Evolutionary conservation across 352 stramenopile species (phyloP), one percentile per base, ranked within the genome.

Genomic region (Phytophthora nicotianae): DNA sequence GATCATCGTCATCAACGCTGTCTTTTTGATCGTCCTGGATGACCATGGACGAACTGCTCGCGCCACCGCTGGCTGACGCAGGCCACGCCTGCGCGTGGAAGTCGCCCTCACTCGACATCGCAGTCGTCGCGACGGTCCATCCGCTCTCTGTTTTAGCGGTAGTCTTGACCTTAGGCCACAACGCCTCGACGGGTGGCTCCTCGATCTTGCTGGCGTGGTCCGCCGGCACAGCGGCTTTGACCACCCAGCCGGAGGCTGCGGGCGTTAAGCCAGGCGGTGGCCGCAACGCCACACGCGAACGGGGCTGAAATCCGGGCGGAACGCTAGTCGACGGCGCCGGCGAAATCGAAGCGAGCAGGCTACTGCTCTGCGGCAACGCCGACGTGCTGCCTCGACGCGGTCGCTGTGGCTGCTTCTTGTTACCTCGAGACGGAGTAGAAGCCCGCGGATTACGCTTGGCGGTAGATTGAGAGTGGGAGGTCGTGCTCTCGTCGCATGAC

Each of bases 221-320:
- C 33, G 56, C 47, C 23, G 69, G 41, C 53, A 50, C 56, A 19
- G 64, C 50, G 35, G 64, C 58, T 27, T 74, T 77, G 26, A 43
- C 59, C 13, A 77, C 69, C 69, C 69, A 74, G 2, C 59, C 55
- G 21, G 68, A 76, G 11, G 58, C 68, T 9, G 69, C 69, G 14
- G 61, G 37, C 11, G 68, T 67, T 56, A 77, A 53, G 21, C 54
- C 63, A 20, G 68, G 58, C 1, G 58, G 58, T 4, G 63, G 54
- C 0, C 20, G 63, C 50, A 75, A 17, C 16, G 37, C 19, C 17
- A 61, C 19, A 10, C 26, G 42, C 19, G 64, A 55, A n/a, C n/a
- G 45, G 1, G 58, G 50, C n/a, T 76, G 63, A 43, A 73, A 65
- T 1, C 54, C 58, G 20, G 63, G 58, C 13, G 63, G 68, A 4